phyloP scores from a whole-genome alignment of 148 eudicot genomes.

The Camellia lanceoleosa region DNA sequence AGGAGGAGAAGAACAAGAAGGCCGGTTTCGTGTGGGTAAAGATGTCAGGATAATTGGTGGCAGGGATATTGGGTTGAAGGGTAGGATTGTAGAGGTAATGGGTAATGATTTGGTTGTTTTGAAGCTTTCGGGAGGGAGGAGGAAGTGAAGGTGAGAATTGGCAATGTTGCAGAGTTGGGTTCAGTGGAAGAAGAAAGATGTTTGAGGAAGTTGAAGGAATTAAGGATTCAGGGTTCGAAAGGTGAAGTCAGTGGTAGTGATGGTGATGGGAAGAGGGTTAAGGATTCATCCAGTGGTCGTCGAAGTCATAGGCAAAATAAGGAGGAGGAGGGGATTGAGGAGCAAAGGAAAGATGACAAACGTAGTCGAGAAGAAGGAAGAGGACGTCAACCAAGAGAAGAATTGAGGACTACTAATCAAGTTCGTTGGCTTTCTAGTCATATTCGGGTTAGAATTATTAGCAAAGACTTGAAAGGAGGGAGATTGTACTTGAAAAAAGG shows the following conservation, averaged over 20 bases:
- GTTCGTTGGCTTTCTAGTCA: slow-evolving; percentile 74
- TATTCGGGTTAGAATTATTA: slow-evolving; percentile 73
- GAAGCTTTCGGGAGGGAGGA: slow-evolving; percentile 42
- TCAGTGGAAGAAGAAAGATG: slow-evolving; percentile 69
- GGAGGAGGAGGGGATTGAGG: slow-evolving; percentile 25
- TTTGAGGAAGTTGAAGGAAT: slow-evolving; percentile 63
- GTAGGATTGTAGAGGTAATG: slow-evolving; percentile 41
- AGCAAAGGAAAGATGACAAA: slow-evolving; percentile 27
- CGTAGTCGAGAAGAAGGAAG: slow-evolving; percentile 35
- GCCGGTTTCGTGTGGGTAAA: slow-evolving; percentile 30
- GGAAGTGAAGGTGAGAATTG: slow-evolving; percentile 42
- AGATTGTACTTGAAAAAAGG: slow-evolving; percentile 75
- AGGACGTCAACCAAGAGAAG: slow-evolving; percentile 21
- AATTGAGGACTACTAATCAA: slow-evolving; percentile 14
- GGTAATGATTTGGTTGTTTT: slow-evolving; percentile 35
- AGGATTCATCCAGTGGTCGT: background rate
- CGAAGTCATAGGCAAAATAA: slow-evolving; percentile 22
- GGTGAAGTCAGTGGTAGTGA: slow-evolving; percentile 15
- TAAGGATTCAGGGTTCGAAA: slow-evolving; percentile 33
- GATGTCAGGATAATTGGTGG: slow-evolving; percentile 68
- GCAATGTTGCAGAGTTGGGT: slow-evolving; percentile 65
- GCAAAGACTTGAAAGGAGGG: slow-evolving; percentile 71
- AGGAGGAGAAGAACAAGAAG: slow-evolving; percentile 12
- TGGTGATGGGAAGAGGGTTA: slow-evolving; percentile 21
- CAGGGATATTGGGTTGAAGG: slow-evolving; percentile 54